A percentile compares a stretch with the other conserved stretches of the same genome.
These are phyloP conservation scores for Aspergillus ellipticus DNA, from an alignment of 495 filamentous ascomycete species.

Conservation along the genomic window DNA sequence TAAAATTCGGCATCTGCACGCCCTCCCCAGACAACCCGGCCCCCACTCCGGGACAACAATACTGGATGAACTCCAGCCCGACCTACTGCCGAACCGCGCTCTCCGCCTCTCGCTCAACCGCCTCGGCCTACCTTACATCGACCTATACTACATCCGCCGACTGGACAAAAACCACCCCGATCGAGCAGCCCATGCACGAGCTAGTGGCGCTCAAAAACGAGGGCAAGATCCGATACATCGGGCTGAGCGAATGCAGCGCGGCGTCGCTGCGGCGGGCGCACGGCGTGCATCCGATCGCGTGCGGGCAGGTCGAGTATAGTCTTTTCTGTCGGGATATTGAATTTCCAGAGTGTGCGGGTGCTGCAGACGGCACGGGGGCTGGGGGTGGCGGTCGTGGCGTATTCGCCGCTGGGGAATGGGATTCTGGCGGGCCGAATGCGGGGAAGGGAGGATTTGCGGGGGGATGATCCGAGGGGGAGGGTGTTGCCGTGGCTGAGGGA, in stretches of 20 bases:
- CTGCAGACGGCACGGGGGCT: slow-evolving; percentile 59
- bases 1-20: slow-evolving; percentile 52
- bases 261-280: slow-evolving; percentile 58
- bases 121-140: slow-evolving; percentile 51
- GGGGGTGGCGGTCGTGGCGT: slow-evolving; percentile 58
- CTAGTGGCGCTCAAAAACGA: slow-evolving; percentile 46
- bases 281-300: slow-evolving; percentile 56
- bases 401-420: slow-evolving; percentile 58
- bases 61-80: slow-evolving; percentile 42
- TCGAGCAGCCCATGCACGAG: slow-evolving; percentile 59
- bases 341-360: slow-evolving; percentile 39
- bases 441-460: slow-evolving; percentile 43
- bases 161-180: slow-evolving; percentile 44
- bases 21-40: slow-evolving; percentile 7
- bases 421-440: slow-evolving; percentile 48
- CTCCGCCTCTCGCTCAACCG: slow-evolving; percentile 49
- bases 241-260: slow-evolving; percentile 56
- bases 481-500: slow-evolving; percentile 43
- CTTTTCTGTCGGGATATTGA: slow-evolving; percentile 60
- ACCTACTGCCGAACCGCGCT: slow-evolving; percentile 51
- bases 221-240: slow-evolving; percentile 60
- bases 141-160: slow-evolving; percentile 59
- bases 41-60: not conserved
- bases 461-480: slow-evolving; percentile 30
- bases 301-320: slow-evolving; percentile 64